Evolutionary conservation across 2,329 filamentous ascomycete genomes (phyloP).

Genomic region (Claviceps paspali): DNA sequence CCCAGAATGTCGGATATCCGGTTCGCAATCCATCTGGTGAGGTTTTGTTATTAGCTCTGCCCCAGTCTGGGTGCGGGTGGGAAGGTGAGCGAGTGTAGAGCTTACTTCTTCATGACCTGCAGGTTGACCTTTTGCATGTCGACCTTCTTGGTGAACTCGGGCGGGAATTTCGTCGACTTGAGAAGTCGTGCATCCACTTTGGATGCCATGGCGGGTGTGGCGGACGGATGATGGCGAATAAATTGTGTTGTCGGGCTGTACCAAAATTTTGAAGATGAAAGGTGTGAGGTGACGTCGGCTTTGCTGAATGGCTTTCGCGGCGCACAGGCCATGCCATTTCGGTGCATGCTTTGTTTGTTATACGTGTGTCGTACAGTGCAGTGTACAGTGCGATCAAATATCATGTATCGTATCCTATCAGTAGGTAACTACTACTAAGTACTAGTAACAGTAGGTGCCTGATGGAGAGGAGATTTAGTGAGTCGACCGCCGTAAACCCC

Average conservation of each 20-base stretch:
- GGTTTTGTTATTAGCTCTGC: slow-evolving; percentile 9
- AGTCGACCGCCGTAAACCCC: too few species aligned
- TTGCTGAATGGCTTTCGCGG: slow-evolving; percentile 3
- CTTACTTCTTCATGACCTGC: slow-evolving; percentile 93
- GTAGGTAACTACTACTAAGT: too few species aligned
- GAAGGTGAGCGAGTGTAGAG: slow-evolving; percentile 1
- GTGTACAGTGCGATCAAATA: too few species aligned
- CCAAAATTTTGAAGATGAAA: background rate
- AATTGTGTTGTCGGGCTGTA: background rate
- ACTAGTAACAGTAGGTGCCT: too few species aligned
- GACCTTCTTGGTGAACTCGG: slow-evolving; percentile 88
- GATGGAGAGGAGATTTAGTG: too few species aligned
- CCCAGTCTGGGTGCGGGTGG: background rate
- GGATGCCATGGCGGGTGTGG: slow-evolving; percentile 48
- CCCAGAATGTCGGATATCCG: slow-evolving; percentile 77
- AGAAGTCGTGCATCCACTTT: slow-evolving; percentile 81
- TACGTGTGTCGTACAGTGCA: too few species aligned
- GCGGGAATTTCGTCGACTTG: slow-evolving; percentile 82
- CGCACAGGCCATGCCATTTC: slow-evolving; percentile 5
- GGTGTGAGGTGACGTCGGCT: slow-evolving; percentile 7
- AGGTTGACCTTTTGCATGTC: slow-evolving; percentile 96
- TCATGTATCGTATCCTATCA: too few species aligned
- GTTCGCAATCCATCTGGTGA: slow-evolving; percentile 84
- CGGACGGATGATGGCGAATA: too few species aligned
- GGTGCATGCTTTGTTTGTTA: too few species aligned